Conservation (phyloP, 2,329 filamentous ascomycete species). For the Aquanectria penicillioides region DNA sequence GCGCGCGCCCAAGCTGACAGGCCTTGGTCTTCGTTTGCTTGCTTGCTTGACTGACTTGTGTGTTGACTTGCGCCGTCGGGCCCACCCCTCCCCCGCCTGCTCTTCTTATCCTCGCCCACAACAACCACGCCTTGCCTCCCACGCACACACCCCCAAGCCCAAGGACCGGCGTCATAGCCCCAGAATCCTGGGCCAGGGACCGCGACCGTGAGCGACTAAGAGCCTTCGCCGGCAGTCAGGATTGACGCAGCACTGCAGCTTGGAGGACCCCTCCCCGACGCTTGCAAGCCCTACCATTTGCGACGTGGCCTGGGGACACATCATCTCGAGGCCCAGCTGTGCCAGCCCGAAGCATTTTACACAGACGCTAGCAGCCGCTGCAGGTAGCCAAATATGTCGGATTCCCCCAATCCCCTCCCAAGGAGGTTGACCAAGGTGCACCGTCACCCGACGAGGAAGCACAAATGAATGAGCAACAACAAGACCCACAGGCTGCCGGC, state of each 20-base stretch:
- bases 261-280: conserved; percentile 55
- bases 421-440: conserved; percentile 93
- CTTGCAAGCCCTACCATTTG: conserved; percentile 64
- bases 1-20: conserved; percentile 30
- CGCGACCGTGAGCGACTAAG: conserved; percentile 44
- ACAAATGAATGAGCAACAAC: conserved; percentile 88
- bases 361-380: conserved; percentile 71
- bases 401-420: conserved; percentile 85
- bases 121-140: conserved; percentile 35
- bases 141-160: conserved; percentile 39
- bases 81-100: conserved; percentile 39
- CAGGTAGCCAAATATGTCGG: conserved; percentile 91
- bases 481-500: conserved; percentile 79
- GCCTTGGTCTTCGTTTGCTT: conserved; percentile 22
- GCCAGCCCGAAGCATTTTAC: conserved; percentile 66
- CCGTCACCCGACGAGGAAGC: conserved; percentile 94
- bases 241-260: conserved; percentile 66
- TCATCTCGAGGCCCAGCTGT: conserved; percentile 66
- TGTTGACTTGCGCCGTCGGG: conserved; percentile 24
- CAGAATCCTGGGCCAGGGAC: conserved; percentile 51
- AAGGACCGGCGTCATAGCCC: conserved; percentile 56
- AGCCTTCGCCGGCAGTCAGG: conserved; percentile 48
- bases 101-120: conserved; percentile 31
- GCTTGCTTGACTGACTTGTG: conserved; percentile 5
- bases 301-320: conserved; percentile 71